Evolutionary conservation across 2,329 filamentous ascomycete genomes (phyloP).

Genomic region (Colletotrichum sublineola): DNA sequence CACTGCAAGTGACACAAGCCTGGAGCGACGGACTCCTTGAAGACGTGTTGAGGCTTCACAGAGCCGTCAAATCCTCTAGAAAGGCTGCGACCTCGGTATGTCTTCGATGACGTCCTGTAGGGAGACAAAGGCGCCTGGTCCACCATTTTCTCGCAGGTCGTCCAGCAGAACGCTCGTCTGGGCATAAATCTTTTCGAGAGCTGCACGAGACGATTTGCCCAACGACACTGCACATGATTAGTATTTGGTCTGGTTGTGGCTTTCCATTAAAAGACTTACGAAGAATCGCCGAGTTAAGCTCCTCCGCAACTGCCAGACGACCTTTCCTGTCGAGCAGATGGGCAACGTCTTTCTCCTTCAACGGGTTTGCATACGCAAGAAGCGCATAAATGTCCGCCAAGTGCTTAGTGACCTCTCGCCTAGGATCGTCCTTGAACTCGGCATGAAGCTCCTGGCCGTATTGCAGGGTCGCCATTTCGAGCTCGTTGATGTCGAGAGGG

Average conservation of each 20-base stretch:
- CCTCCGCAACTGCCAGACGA: conserved; percentile 85
- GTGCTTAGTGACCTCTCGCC: conserved; percentile 78
- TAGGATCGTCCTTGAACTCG: conserved; percentile 80
- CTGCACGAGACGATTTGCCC: conserved; percentile 88
- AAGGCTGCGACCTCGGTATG: conserved; percentile 55
- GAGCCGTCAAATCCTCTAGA: conserved; percentile 6
- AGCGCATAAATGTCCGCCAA: conserved; percentile 89
- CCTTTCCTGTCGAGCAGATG: conserved; percentile 83
- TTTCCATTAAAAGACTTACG: conserved; percentile 66
- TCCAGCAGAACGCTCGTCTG: conserved; percentile 90
- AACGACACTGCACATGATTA: conserved; percentile 75
- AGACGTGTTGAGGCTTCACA: not conserved
- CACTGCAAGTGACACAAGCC: conserved; percentile 19
- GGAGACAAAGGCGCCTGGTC: conserved; percentile 85
- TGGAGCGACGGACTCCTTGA: not conserved
- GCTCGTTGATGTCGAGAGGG: conserved; percentile 50
- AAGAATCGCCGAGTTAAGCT: conserved; percentile 92
- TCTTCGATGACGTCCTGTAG: conserved; percentile 63
- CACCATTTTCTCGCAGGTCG: conserved; percentile 82
- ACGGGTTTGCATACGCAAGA: conserved; percentile 87
- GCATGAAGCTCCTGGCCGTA: conserved; percentile 85
- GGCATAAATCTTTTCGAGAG: conserved; percentile 86
- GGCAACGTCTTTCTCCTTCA: conserved; percentile 79
- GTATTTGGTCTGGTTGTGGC: not conserved
- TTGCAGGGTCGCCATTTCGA: conserved; percentile 78